Evolutionary conservation across 2,329 filamentous ascomycete genomes (phyloP), one percentile per base, ranked within the genome.

Genomic region (Chalara sp.): DNA sequence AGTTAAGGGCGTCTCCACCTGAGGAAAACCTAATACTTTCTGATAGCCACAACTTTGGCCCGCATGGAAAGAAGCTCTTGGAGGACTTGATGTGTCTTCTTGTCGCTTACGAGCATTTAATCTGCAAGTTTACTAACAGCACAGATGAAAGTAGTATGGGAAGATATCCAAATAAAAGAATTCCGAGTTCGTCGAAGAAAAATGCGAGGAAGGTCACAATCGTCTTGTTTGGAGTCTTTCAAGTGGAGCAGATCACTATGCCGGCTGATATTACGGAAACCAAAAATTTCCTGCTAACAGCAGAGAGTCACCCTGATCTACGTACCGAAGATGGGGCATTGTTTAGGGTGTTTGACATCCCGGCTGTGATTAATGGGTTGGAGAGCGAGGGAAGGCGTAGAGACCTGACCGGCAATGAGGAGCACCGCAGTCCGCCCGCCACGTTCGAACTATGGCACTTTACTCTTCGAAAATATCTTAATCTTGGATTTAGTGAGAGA

Each of bases 91-190:
- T 55, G 55, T 50, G 51, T 50, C 55, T 53, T 32, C 29, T 51
- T 33, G 55, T 55, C 35, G 55, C 55, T 8, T 57, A 55, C 46
- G 50, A 57, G 48, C 52, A 57, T 47, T 51, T 53, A 31, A 48
- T 49, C 47, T 32, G 28, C 35, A 49, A 50, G 6, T 52, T 56
- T 46, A 13, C 40, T 45, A 53, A 56, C 33, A 8, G 12, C 4
- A n/a, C 21, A 29, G 35, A 13, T 13, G n/a, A 33, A 11, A 13
- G 8, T 40, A 21, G 32, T 6, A 21, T 44, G 30, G 12, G 21
- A 21, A 35, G 6, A 10, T 52, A 6, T 41, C 28, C 42, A 46
- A 21, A 13, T 44, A 29, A 47, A 13, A 50, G 52, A 12, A 8
- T 12, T 30, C 12, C 6, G n/a, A 8, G 29, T 30, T 3, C 21